These are phyloP conservation scores for Xerocomellus amylosporus DNA, from an alignment of 768 basidiomycete species.

Conservation along the genomic window DNA sequence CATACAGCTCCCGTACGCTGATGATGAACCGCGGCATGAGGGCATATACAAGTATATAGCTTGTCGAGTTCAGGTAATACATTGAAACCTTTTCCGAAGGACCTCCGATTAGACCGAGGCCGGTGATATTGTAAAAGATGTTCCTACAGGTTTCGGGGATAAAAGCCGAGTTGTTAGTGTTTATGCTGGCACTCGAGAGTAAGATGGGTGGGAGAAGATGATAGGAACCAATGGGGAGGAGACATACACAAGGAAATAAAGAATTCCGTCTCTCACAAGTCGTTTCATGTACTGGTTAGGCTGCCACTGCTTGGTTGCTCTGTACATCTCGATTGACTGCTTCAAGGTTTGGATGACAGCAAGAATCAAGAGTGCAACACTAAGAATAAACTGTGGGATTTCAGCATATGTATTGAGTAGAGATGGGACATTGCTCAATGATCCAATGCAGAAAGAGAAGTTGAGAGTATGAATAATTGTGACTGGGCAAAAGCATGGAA, in stretches of 20 bases:
- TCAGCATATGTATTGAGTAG: background rate
- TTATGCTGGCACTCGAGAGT: background rate
- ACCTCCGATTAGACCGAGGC: too few species aligned
- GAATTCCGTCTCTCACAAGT: background rate
- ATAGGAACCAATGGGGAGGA: too few species aligned
- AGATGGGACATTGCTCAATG: background rate
- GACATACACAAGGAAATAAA: background rate
- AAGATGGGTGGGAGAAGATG: too few species aligned
- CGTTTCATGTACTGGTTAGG: background rate
- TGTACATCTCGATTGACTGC: background rate
- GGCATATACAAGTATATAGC: background rate
- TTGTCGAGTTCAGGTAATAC: background rate
- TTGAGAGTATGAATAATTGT: background rate
- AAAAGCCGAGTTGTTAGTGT: background rate
- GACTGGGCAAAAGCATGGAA: background rate
- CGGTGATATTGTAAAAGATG: background rate
- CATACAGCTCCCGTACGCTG: conserved; percentile 1
- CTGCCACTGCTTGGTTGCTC: background rate
- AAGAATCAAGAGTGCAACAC: background rate
- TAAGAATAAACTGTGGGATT: background rate
- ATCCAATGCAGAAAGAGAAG: background rate
- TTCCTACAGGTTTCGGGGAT: background rate
- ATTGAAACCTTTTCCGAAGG: too few species aligned
- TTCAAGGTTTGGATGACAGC: background rate
- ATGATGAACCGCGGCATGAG: conserved; percentile 6